Evolutionary conservation across 2,329 filamentous ascomycete species (phyloP).

Genomic region (Fusarium sp.): DNA sequence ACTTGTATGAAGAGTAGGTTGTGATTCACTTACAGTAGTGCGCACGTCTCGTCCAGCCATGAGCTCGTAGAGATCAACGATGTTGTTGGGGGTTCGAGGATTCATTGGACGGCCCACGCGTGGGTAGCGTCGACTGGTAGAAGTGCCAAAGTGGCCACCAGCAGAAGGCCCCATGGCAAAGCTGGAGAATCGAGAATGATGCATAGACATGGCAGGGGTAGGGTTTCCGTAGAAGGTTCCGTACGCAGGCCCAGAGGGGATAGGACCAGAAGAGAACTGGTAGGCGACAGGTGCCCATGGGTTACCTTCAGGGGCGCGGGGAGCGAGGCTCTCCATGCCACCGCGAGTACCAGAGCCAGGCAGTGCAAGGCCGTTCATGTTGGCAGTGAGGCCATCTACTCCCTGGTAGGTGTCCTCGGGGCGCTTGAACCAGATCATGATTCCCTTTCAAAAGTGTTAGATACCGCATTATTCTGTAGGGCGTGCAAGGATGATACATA

Average conservation of each 20-base stretch:
- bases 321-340: neutral
- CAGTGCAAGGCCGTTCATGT: conserved; percentile 39
- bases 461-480: conserved; percentile 1
- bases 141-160: neutral
- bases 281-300: conserved; percentile 33
- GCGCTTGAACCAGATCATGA: neutral
- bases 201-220: conserved; percentile 52
- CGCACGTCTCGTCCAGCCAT: conserved; percentile 75
- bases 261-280: conserved; percentile 40
- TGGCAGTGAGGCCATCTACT: conserved; percentile 11
- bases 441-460: conserved; percentile 2
- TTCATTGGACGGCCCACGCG: conserved; percentile 1
- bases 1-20: neutral
- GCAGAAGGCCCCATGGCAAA: neutral
- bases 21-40: conserved; percentile 70
- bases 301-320: conserved; percentile 38
- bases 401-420: neutral
- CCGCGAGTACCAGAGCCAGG: neutral
- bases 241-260: conserved; percentile 40
- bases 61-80: conserved; percentile 60
- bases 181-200: conserved; percentile 49
- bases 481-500: conserved; percentile 25
- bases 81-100: conserved; percentile 59
- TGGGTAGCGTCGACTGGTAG: conserved; percentile 41
- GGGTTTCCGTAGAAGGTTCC: conserved; percentile 45